A percentile compares a stretch with the other conserved stretches of the same genome.
Conservation (phyloP, 1,139 yeast species). For the Candida tropicalis region DNA sequence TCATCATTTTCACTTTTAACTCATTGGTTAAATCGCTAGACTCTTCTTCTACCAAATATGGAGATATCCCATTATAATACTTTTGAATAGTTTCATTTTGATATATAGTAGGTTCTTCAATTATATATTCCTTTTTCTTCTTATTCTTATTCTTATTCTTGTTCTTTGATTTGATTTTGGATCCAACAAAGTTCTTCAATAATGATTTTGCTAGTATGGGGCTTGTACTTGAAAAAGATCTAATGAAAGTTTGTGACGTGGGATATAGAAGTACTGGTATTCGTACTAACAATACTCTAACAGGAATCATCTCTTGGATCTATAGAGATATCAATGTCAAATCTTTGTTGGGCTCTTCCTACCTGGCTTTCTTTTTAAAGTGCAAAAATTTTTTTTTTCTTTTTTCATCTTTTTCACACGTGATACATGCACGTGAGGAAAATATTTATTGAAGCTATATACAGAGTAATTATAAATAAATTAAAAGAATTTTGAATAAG, state of each 20-base stretch:
- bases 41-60: constrained; percentile 6
- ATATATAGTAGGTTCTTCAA: constrained; percentile 13
- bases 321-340: no score
- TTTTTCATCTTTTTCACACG: no score
- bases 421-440: no score
- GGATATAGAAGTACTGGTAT: not conserved
- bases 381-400: no score
- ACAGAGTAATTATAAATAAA: no score
- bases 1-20: constrained; percentile 7
- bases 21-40: constrained; percentile 2
- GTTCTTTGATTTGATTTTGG: not conserved
- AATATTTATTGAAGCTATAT: no score
- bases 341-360: no score
- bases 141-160: no score
- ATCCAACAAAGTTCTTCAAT: not conserved
- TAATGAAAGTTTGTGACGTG: not conserved
- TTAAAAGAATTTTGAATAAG: no score
- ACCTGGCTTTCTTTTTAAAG: no score
- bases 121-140: constrained; percentile 1
- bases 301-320: not conserved
- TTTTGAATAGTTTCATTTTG: constrained; percentile 7
- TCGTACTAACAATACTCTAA: constrained; percentile 1
- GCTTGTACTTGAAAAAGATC: not conserved
- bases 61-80: constrained; percentile 10
- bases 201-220: not conserved